Percentiles rank a stretch among this genome's conserved stretches.
phyloP scores from a whole-genome alignment of 306 rosid species.

The Quercus aquifolioides region DNA sequence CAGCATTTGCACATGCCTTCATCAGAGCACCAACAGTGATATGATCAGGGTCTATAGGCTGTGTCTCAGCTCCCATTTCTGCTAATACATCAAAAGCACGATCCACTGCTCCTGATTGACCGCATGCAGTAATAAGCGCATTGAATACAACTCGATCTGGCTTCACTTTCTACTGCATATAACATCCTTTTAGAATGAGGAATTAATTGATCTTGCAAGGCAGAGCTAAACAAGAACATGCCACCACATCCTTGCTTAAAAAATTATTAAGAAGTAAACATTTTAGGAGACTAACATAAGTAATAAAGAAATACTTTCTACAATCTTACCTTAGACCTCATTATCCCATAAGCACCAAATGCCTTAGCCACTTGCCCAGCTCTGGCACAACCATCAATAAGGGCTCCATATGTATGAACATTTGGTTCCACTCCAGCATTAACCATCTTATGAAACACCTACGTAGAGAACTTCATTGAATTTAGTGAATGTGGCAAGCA shows the following conservation, averaged over 20 bases:
- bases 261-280: neutral
- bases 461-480: constrained; percentile 6
- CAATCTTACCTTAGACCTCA: constrained; percentile 92
- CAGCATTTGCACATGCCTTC: constrained; percentile 84
- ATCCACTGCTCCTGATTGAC: constrained; percentile 91
- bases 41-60: constrained; percentile 89
- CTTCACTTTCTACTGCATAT: constrained; percentile 99
- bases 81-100: constrained; percentile 96
- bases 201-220: constrained; percentile 16
- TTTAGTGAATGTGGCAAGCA: constrained; percentile 13
- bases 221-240: constrained; percentile 13
- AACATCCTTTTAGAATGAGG: constrained; percentile 60
- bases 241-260: neutral
- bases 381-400: constrained; percentile 96
- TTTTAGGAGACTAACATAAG: constrained; percentile 4
- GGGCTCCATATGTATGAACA: constrained; percentile 89
- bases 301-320: constrained; percentile 10
- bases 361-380: constrained; percentile 98
- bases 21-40: constrained; percentile 89
- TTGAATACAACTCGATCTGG: constrained; percentile 99
- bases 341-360: constrained; percentile 94
- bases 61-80: constrained; percentile 81
- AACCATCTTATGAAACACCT: constrained; percentile 95
- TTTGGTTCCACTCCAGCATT: constrained; percentile 88
- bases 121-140: constrained; percentile 97